Percentiles rank a stretch among this genome's conserved stretches.
Evolutionary conservation across 2,329 filamentous ascomycete species (phyloP).

Genomic region (Hirsutella thompsonii): DNA sequence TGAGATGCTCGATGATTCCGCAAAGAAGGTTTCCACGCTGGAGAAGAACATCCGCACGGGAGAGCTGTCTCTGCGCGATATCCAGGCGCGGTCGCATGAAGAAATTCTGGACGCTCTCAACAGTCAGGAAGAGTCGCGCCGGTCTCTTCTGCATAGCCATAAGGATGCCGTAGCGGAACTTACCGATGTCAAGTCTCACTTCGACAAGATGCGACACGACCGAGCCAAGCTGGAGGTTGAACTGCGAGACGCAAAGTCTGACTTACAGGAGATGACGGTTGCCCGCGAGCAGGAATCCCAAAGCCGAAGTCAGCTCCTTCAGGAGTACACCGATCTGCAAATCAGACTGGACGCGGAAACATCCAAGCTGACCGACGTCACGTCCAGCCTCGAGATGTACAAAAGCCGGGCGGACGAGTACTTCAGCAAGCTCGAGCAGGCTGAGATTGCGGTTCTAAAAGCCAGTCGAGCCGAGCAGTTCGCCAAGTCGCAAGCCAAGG

Average conservation of each 20-base stretch:
- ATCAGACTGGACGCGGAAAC: slow-evolving; percentile 84
- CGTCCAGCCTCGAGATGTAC: slow-evolving; percentile 75
- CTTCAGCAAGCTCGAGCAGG: slow-evolving; percentile 92
- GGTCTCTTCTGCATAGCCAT: slow-evolving; percentile 69
- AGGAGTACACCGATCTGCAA: slow-evolving; percentile 88
- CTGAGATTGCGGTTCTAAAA: slow-evolving; percentile 89
- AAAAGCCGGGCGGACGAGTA: slow-evolving; percentile 91
- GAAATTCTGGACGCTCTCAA: slow-evolving; percentile 88
- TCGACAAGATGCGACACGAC: slow-evolving; percentile 74
- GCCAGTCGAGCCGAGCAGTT: slow-evolving; percentile 87
- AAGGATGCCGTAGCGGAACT: slow-evolving; percentile 78
- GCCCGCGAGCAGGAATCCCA: slow-evolving; percentile 76
- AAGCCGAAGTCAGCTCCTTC: slow-evolving; percentile 77
- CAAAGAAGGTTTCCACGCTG: slow-evolving; percentile 79
- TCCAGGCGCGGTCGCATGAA: slow-evolving; percentile 87
- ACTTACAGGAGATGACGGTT: slow-evolving; percentile 66
- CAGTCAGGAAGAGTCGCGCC: slow-evolving; percentile 80
- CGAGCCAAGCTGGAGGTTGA: slow-evolving; percentile 74
- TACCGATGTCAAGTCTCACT: slow-evolving; percentile 72
- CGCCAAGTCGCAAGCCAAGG: slow-evolving; percentile 75
- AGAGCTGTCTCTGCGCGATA: slow-evolving; percentile 77
- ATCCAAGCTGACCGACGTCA: slow-evolving; percentile 73
- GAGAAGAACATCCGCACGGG: slow-evolving; percentile 80
- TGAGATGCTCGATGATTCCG: slow-evolving; percentile 87
- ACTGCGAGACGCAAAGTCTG: slow-evolving; percentile 69